These are phyloP conservation scores for Ceratobasidium theobromae DNA, from an alignment of 1,284 basidiomycete genomes.

Conservation along the genomic window DNA sequence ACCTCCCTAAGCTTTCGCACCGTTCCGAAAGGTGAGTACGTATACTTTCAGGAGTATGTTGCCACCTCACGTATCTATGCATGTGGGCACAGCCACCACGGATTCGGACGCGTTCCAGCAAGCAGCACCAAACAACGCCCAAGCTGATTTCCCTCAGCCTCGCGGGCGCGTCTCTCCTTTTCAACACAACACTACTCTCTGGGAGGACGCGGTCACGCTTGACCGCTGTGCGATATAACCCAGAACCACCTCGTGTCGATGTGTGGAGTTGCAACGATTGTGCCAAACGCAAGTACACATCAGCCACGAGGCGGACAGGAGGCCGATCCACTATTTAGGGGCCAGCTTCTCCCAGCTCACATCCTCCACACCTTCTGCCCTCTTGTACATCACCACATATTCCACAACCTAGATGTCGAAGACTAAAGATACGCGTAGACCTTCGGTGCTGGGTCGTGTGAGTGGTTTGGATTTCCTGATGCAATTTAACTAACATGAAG, in stretches of 20 bases:
- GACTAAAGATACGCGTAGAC: constrained; percentile 1
- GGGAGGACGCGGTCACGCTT: too few relatives aligned
- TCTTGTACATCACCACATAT: background rate
- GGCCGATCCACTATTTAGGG: constrained; percentile 22
- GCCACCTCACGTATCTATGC: too few relatives aligned
- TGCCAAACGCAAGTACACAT: constrained; percentile 24
- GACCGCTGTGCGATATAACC: too few relatives aligned
- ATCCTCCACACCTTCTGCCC: background rate
- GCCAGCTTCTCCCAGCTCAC: background rate
- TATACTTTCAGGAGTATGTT: too few relatives aligned
- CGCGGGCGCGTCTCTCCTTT: too few relatives aligned
- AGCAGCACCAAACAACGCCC: too few relatives aligned
- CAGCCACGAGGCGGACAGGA: constrained; percentile 31
- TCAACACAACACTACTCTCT: background rate
- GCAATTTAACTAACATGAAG: too few relatives aligned
- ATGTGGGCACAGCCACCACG: background rate
- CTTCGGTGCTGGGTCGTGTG: constrained; percentile 12
- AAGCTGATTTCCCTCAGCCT: too few relatives aligned
- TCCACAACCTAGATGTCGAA: background rate
- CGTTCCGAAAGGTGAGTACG: too few relatives aligned
- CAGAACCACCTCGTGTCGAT: constrained; percentile 11
- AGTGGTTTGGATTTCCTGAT: background rate
- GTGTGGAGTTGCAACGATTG: constrained; percentile 12
- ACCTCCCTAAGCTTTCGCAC: too few relatives aligned
- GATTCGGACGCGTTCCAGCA: background rate